A percentile compares a stretch with the other conserved stretches of the same genome.
Evolutionary conservation across 116 monocot species (phyloP).

Genomic region (Thalassia testudinum): DNA sequence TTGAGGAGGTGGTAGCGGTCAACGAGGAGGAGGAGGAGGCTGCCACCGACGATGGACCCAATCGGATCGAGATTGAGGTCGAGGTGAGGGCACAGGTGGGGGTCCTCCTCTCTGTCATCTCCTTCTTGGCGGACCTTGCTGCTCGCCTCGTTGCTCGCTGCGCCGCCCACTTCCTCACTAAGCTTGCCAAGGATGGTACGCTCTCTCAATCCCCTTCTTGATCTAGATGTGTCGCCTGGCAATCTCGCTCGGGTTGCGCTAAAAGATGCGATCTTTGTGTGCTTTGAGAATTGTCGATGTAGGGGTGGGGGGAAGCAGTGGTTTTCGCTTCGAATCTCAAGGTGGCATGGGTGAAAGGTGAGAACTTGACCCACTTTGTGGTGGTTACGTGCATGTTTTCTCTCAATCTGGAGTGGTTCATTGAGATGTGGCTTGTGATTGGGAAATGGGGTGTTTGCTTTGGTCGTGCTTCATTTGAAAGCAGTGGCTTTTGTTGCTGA

Average conservation of each 20-base stretch:
- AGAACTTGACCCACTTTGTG: no score
- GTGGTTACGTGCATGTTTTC: no score
- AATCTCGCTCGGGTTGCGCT: neutral
- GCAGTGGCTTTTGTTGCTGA: constrained; percentile 25
- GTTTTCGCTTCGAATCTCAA: no score
- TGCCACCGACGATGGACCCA: constrained; percentile 12
- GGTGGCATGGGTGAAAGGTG: no score
- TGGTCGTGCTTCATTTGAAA: constrained; percentile 1
- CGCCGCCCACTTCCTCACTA: constrained; percentile 71
- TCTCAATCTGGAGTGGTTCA: neutral
- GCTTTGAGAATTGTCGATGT: neutral
- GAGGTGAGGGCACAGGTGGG: constrained; percentile 69
- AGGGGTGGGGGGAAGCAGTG: neutral
- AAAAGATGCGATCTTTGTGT: neutral
- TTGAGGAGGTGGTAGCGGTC: constrained; percentile 27
- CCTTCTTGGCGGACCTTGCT: constrained; percentile 44
- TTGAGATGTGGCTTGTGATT: neutral
- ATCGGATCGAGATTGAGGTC: constrained; percentile 10
- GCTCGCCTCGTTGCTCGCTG: constrained; percentile 60
- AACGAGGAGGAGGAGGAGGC: neutral
- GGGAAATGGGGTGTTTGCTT: neutral
- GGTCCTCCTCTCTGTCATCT: constrained; percentile 24
- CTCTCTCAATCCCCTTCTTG: neutral
- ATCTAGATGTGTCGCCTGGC: neutral
- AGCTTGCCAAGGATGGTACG: constrained; percentile 90